Percentiles rank a stretch among this genome's conserved stretches.
Evolutionary conservation across 2,329 filamentous ascomycete species (phyloP).

Genomic region (Thielaviopsis cerberus): DNA sequence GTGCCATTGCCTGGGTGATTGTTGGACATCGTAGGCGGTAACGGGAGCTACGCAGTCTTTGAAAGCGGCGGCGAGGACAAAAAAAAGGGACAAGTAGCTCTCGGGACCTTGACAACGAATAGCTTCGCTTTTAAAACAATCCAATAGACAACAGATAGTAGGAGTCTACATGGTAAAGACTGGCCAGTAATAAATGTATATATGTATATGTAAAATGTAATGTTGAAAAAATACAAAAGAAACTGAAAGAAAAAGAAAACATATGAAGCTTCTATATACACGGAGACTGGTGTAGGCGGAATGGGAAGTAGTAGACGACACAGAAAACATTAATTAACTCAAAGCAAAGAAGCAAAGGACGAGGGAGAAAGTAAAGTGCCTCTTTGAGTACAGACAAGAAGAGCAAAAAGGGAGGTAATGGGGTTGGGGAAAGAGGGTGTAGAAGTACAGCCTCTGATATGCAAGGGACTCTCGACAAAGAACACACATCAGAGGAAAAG

Average conservation of each 20-base stretch:
- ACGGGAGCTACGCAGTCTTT: too few relatives aligned
- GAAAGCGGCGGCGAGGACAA: too few relatives aligned
- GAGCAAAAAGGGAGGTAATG: not conserved
- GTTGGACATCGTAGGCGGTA: too few relatives aligned
- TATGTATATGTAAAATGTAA: not conserved
- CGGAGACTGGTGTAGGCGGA: not conserved
- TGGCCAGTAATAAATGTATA: not conserved
- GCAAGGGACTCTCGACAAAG: not conserved
- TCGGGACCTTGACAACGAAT: too few relatives aligned
- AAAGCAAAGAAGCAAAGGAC: not conserved
- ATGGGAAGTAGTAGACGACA: not conserved
- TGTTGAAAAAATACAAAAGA: not conserved
- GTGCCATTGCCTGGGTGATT: too few relatives aligned
- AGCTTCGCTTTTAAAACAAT: too few relatives aligned
- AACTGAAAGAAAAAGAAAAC: not conserved
- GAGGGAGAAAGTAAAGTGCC: not conserved
- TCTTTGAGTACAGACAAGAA: not conserved
- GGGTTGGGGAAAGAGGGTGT: too few relatives aligned
- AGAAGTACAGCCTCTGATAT: too few relatives aligned
- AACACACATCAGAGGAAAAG: not conserved
- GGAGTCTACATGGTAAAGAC: too few relatives aligned
- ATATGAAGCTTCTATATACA: not conserved
- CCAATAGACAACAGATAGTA: too few relatives aligned
- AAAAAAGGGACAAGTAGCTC: too few relatives aligned
- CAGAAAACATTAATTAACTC: not conserved